These are phyloP conservation scores for Alternaria sp. DNA, from an alignment of 2,329 filamentous ascomycete genomes.

Conservation along the genomic window DNA sequence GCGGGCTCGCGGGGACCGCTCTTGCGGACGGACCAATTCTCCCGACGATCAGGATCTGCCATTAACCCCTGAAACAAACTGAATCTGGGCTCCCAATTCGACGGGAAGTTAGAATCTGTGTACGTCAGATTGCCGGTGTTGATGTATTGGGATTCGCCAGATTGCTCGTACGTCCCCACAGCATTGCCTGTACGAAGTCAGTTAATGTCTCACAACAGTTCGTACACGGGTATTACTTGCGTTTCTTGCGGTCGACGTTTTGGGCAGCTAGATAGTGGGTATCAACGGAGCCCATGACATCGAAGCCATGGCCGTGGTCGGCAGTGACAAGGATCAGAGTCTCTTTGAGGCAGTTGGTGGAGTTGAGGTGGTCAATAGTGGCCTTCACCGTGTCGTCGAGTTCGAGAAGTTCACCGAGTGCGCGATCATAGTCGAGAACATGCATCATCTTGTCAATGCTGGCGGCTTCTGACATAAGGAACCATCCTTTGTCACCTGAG, in stretches of 20 bases:
- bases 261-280: conserved; percentile 76
- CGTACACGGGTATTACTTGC: conserved; percentile 39
- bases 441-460: conserved; percentile 94
- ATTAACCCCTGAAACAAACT: no score
- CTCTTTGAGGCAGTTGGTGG: conserved; percentile 71
- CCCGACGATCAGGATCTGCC: conserved; percentile 75
- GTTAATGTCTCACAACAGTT: background rate
- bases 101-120: conserved; percentile 73
- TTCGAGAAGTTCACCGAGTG: conserved; percentile 83
- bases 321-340: conserved; percentile 82
- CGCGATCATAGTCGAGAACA: conserved; percentile 80
- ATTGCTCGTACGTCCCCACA: conserved; percentile 74
- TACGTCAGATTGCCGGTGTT: conserved; percentile 68
- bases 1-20: conserved; percentile 69
- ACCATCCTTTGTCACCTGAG: conserved; percentile 75
- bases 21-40: conserved; percentile 76
- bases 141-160: conserved; percentile 78
- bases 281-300: conserved; percentile 82
- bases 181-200: conserved; percentile 54
- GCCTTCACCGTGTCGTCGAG: conserved; percentile 83
- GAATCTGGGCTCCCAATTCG: conserved; percentile 26
- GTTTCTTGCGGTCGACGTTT: conserved; percentile 72
- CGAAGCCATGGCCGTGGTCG: conserved; percentile 91
- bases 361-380: conserved; percentile 72
- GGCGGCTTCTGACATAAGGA: conserved; percentile 86